phyloP scores from a whole-genome alignment of 179 eudicot genomes.

The Drosera spatulata region DNA sequence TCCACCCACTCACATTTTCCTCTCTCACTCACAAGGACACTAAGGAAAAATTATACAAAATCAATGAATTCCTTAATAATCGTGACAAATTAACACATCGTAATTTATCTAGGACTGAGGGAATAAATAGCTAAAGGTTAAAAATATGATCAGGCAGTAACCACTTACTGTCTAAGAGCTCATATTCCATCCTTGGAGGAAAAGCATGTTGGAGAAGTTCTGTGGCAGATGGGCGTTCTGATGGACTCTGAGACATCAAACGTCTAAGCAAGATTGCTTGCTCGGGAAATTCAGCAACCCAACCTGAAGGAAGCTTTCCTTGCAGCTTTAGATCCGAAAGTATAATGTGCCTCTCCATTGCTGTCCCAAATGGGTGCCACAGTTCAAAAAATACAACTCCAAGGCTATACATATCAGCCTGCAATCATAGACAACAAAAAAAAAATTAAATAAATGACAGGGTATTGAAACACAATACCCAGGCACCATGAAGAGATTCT shows the following conservation, averaged over 20 bases:
- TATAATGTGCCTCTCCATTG: conserved; percentile 88
- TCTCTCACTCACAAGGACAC: too few species aligned
- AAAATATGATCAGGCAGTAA: too few species aligned
- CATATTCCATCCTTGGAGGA: conserved; percentile 97
- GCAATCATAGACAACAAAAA: conserved; percentile 11
- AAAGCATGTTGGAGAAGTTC: conserved; percentile 86
- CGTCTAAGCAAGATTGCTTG: conserved; percentile 62
- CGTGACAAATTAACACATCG: too few species aligned
- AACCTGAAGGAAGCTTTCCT: conserved; percentile 65
- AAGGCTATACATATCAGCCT: conserved; percentile 98
- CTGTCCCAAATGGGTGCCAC: conserved; percentile 93
- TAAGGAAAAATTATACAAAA: too few species aligned
- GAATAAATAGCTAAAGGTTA: too few species aligned
- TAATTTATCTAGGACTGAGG: too few species aligned
- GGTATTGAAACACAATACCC: conserved; percentile 1
- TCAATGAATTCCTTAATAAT: too few species aligned
- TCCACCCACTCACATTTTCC: too few species aligned
- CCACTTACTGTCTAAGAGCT: conserved; percentile 73
- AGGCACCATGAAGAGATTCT: conserved; percentile 5
- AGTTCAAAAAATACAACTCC: conserved; percentile 91
- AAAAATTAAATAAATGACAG: neutral
- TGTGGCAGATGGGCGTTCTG: conserved; percentile 88
- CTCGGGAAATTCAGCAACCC: conserved; percentile 82
- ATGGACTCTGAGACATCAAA: conserved; percentile 81
- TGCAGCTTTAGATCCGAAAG: conserved; percentile 84